Evolutionary conservation across 1,284 basidiomycete genomes (phyloP), one percentile per base, ranked within the genome.

Genomic region (Neolentinus lepideus): DNA sequence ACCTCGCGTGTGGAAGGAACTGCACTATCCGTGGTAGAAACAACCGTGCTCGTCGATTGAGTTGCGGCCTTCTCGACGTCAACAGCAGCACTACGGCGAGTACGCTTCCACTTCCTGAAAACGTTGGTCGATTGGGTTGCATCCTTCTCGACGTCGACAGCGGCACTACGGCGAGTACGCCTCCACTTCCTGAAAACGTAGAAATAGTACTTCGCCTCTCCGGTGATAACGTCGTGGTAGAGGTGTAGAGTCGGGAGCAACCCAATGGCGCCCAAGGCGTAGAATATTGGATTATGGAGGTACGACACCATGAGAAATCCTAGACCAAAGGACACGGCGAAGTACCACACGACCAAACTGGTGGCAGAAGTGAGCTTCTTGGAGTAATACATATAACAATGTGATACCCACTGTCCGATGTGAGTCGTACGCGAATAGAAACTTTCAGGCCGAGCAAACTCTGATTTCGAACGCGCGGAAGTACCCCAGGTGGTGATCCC

Each of bases 401-500:
- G 16, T 4, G n/a, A 43, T 21, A 43, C 38, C 4, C 16, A 43
- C 38, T 64, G 60, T 14, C 63, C 63, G 43, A 64, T 54, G 54
- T 64, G 63, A 8, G 54, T 57, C n/a, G 61, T 57, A 35, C 61
- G 63, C 10, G 63, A 58, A 21, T 55, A 38, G 56, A 64, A 60
- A 25, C 56, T 55, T 52, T 64, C 63, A 10, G 61, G 59, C 6
- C 59, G 59, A 19, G 58, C 54, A 38, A 63, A 56, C 47, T 64
- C 63, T 4, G 59, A 58, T 26, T 58, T 56, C 4, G 63, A 59
- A 21, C 63, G 58, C 16, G 63, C 63, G 9, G 63, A 64, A 2
- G 63, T 64, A 26, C 63, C 61, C 63, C 63, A 64, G 29, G 56
- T 63, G 21, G 58, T 62, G 45, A 57, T 51, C 33, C 58, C 54